Conservation (phyloP, 2,329 filamentous ascomycete species). For the Claviceps digitariae region DNA sequence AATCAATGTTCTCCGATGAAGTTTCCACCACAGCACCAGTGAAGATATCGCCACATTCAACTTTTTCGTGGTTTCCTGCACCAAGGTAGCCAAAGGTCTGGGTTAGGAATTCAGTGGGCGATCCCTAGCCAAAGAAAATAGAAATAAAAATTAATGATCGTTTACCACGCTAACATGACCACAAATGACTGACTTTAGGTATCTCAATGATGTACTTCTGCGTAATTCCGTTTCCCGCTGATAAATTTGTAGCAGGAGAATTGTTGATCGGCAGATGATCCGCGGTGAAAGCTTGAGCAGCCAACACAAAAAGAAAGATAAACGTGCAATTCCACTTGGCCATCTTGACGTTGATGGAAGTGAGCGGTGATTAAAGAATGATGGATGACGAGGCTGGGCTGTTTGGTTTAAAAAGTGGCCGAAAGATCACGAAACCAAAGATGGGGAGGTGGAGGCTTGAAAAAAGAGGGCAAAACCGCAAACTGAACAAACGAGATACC, state of each 20-base stretch:
- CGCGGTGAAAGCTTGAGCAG: not conserved
- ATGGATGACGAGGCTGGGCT: not conserved
- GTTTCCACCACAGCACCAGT: conserved; percentile 21
- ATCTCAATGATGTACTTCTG: conserved; percentile 15
- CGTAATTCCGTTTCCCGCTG: conserved; percentile 5
- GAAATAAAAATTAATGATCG: not conserved
- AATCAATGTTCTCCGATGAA: conserved; percentile 18
- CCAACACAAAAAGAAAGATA: not conserved
- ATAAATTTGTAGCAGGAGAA: not conserved
- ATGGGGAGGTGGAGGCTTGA: not conserved
- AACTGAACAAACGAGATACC: not conserved
- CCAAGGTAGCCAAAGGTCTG: conserved; percentile 10
- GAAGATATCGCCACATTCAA: conserved; percentile 24
- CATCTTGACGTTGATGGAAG: not conserved
- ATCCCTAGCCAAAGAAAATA: conserved; percentile 4
- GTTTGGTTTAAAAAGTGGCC: not conserved
- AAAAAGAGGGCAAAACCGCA: not conserved
- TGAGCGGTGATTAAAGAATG: not conserved
- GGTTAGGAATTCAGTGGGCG: conserved; percentile 8
- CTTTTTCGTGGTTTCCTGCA: conserved; percentile 12
- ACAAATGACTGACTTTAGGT: conserved; percentile 5
- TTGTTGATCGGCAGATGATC: not conserved
- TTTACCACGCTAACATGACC: not conserved
- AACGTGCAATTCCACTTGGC: not conserved
- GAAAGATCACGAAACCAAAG: not conserved